Conservation (phyloP, 441 rosid genomes). For the Mallotus japonicus region DNA sequence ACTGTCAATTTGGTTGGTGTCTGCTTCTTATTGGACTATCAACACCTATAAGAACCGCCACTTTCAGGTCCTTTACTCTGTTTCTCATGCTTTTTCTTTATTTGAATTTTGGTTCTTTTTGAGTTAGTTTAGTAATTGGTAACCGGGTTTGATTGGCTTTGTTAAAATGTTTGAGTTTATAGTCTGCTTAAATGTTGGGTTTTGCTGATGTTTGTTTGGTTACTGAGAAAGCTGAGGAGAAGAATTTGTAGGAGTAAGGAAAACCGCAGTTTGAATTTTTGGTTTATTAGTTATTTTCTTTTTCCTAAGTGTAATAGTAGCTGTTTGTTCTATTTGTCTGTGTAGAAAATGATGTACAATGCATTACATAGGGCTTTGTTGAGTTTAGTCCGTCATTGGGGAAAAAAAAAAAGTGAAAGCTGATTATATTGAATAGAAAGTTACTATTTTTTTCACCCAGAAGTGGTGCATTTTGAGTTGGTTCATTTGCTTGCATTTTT, state of each 20-base stretch:
- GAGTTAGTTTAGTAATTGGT: not conserved
- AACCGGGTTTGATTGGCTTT: not conserved
- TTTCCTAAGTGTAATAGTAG: no score
- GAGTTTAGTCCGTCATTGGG: not conserved
- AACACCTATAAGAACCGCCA: constrained; percentile 77
- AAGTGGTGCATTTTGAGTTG: not conserved
- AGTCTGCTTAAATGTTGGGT: not conserved
- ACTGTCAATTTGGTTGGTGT: constrained; percentile 66
- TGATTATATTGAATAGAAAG: not conserved
- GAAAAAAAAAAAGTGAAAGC: no score
- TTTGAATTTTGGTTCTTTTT: not conserved
- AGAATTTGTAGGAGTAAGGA: not conserved
- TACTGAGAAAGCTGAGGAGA: constrained; percentile 1
- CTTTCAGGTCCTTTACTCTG: constrained; percentile 49
- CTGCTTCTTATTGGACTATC: constrained; percentile 81
- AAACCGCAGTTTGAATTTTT: not conserved
- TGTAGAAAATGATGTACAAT: not conserved
- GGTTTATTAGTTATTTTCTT: no score
- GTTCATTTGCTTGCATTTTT: not conserved
- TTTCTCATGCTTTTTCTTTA: not conserved
- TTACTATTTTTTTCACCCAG: not conserved
- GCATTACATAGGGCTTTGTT: not conserved
- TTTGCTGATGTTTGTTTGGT: constrained; percentile 5
- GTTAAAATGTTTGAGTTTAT: not conserved
- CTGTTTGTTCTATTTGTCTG: not conserved